Conservation (phyloP, 768 basidiomycete species). For the Auricularia sp. region DNA sequence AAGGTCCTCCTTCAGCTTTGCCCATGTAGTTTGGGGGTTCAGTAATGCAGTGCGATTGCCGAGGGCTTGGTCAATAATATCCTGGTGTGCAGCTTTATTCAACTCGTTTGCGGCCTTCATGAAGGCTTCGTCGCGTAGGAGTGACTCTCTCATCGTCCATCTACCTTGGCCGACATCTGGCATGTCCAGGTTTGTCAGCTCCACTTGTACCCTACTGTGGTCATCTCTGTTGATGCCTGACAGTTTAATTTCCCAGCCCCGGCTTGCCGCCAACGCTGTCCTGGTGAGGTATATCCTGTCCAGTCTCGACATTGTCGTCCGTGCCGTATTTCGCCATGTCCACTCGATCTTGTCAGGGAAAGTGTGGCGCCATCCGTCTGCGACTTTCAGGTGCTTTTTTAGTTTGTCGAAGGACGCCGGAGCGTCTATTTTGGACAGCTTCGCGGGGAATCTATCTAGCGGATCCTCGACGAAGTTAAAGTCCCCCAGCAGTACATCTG, state of each 20-base stretch:
- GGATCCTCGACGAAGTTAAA: slow-evolving; percentile 15
- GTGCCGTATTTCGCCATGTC: not conserved
- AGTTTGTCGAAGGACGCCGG: not conserved
- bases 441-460: slow-evolving; percentile 12
- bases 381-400: not conserved
- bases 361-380: not conserved
- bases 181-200: not conserved
- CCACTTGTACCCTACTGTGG: not conserved
- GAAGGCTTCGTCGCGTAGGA: not conserved
- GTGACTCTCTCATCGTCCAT: not conserved
- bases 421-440: not conserved
- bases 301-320: not conserved
- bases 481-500: slow-evolving; percentile 14
- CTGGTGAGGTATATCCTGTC: not conserved
- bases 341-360: not conserved
- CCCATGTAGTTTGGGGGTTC: too few relatives aligned
- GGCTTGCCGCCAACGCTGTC: not conserved
- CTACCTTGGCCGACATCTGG: not conserved
- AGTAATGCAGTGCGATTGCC: too few relatives aligned
- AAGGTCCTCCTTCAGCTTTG: too few relatives aligned
- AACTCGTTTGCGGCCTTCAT: too few relatives aligned
- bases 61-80: too few relatives aligned
- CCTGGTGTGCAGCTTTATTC: too few relatives aligned
- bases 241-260: not conserved
- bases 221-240: not conserved